Conservation (phyloP, 768 basidiomycete species). For the Mycena belliarum region DNA sequence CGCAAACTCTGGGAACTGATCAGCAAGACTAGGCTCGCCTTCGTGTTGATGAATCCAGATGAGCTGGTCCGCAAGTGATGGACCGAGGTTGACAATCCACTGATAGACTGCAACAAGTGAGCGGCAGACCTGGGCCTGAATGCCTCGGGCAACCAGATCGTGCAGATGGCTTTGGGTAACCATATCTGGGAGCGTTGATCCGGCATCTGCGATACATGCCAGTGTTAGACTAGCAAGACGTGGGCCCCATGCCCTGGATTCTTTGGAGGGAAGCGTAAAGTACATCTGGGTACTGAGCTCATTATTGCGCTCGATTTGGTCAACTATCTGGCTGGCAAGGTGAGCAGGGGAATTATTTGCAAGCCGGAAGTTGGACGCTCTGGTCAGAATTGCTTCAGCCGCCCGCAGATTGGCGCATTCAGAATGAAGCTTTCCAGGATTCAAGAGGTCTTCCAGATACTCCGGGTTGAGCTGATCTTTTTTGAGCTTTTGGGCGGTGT, state of each 20-base stretch:
- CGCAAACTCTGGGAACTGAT: background rate
- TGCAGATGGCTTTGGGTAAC: background rate
- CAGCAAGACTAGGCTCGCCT: background rate
- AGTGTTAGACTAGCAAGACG: background rate
- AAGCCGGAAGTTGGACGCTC: background rate
- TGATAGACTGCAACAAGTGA: background rate
- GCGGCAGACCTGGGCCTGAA: background rate
- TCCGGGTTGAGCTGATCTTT: background rate
- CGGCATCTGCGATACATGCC: background rate
- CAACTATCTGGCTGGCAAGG: background rate
- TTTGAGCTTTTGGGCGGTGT: background rate
- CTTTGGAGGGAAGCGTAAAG: background rate
- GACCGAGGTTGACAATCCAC: background rate
- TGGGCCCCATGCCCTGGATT: background rate
- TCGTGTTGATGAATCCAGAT: background rate
- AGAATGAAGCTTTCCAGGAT: background rate
- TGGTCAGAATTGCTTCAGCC: background rate
- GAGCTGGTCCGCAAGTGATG: conserved; percentile 1
- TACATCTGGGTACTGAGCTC: conserved; percentile 7
- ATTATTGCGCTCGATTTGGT: background rate
- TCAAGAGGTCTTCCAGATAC: background rate
- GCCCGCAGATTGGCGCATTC: background rate
- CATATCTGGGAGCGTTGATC: background rate
- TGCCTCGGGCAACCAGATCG: background rate
- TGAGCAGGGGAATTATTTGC: background rate